A percentile compares a stretch with the other conserved stretches of the same genome.
These are phyloP conservation scores for Boechera divaricarpa DNA, from an alignment of 345 rosid species.

Conservation along the genomic window DNA sequence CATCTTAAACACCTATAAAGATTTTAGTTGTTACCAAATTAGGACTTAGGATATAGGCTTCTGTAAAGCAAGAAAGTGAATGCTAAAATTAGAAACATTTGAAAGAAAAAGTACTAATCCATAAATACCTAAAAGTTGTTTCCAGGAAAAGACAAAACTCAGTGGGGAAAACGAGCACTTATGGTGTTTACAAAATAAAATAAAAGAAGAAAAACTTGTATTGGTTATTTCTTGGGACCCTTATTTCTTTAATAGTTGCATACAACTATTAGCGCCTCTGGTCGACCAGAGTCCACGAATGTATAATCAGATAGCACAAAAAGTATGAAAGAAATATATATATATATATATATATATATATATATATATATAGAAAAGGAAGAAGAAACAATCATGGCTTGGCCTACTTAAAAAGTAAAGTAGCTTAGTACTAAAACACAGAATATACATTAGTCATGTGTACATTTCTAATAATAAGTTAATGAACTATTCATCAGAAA, in stretches of 20 bases:
- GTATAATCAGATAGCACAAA: slow-evolving; percentile 15
- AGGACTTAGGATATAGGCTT: neutral
- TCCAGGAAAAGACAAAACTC: slow-evolving; percentile 42
- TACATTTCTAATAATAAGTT: slow-evolving; percentile 1
- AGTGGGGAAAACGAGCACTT: slow-evolving; percentile 42
- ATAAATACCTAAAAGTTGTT: slow-evolving; percentile 28
- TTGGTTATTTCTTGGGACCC: slow-evolving; percentile 39
- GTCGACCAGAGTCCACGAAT: slow-evolving; percentile 41
- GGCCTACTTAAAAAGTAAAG: neutral
- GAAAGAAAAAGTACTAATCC: slow-evolving; percentile 32
- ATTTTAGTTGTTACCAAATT: slow-evolving; percentile 31
- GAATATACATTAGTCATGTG: neutral
- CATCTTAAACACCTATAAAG: neutral
- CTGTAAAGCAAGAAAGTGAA: slow-evolving; percentile 1
- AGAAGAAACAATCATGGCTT: slow-evolving; percentile 10
- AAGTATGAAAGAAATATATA: neutral
- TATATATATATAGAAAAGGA: slow-evolving; percentile 1
- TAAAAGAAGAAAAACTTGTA: slow-evolving; percentile 14
- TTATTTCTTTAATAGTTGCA: slow-evolving; percentile 40
- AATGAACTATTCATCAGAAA: neutral
- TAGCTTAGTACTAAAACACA: neutral
- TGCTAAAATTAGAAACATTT: slow-evolving; percentile 14
- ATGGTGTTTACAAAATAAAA: slow-evolving; percentile 26
- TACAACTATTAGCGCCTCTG: slow-evolving; percentile 32
- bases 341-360: slow-evolving; percentile 8